Conservation (phyloP, 345 rosid species). For the Crucihimalaya himalaica region DNA sequence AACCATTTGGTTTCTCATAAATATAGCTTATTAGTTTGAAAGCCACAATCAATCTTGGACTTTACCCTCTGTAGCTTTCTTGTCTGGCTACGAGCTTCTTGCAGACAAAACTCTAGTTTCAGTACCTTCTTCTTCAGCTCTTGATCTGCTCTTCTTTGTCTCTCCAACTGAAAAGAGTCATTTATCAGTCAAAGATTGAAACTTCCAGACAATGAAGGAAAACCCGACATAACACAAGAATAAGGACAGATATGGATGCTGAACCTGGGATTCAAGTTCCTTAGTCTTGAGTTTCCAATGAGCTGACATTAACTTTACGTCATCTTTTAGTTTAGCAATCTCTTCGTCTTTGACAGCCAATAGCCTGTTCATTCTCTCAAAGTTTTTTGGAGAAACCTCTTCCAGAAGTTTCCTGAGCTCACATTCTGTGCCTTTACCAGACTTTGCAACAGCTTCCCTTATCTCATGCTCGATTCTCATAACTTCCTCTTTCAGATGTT, state of each 20-base stretch:
- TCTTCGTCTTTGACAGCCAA: slow-evolving; percentile 65
- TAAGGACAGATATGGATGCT: slow-evolving; percentile 12
- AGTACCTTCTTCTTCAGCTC: slow-evolving; percentile 76
- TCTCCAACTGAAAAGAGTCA: slow-evolving; percentile 57
- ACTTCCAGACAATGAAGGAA: background rate
- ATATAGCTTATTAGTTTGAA: too few species aligned
- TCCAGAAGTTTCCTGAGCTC: slow-evolving; percentile 59
- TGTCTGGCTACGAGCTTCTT: slow-evolving; percentile 72
- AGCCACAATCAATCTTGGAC: background rate
- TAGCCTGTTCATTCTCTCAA: slow-evolving; percentile 56
- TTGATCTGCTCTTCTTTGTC: slow-evolving; percentile 71
- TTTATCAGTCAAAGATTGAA: background rate
- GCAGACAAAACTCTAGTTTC: slow-evolving; percentile 82
- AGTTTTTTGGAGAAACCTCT: slow-evolving; percentile 65
- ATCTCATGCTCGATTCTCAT: slow-evolving; percentile 65
- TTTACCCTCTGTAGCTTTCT: slow-evolving; percentile 75
- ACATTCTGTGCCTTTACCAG: slow-evolving; percentile 51
- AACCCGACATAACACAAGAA: background rate
- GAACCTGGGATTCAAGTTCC: slow-evolving; percentile 75
- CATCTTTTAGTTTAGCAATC: slow-evolving; percentile 63
- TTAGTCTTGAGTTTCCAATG: slow-evolving; percentile 76
- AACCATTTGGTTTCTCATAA: slow-evolving; percentile 6
- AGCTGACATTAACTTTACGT: slow-evolving; percentile 64
- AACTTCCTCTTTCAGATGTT: slow-evolving; percentile 70
- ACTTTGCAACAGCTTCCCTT: slow-evolving; percentile 54